phyloP scores from a whole-genome alignment of 345 rosid species.

The Sapria himalayana region DNA sequence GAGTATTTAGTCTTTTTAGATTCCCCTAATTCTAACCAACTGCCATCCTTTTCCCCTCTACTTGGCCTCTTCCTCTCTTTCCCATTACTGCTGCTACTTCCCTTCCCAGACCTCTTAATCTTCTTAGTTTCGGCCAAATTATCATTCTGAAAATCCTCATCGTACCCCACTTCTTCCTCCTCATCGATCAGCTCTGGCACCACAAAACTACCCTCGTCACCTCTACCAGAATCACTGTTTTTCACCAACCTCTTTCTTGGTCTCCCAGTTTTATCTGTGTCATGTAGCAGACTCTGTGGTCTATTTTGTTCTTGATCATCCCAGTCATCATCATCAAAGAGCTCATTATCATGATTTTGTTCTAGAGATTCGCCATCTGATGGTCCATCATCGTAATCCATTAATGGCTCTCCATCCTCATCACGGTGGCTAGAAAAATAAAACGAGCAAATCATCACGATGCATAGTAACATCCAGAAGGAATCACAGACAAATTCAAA shows the following conservation, averaged over 20 bases:
- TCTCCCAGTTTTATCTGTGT: slow-evolving; percentile 36
- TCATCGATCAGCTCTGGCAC: slow-evolving; percentile 39
- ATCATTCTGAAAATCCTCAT: too few relatives aligned
- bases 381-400: slow-evolving; percentile 65
- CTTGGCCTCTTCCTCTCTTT: slow-evolving; percentile 35
- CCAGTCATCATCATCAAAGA: slow-evolving; percentile 32
- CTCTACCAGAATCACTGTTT: slow-evolving; percentile 24
- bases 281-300: slow-evolving; percentile 46
- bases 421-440: slow-evolving; percentile 41
- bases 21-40: slow-evolving; percentile 17
- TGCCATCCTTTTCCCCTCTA: slow-evolving; percentile 22
- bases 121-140: too few relatives aligned
- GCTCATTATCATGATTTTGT: slow-evolving; percentile 22
- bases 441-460: background rate
- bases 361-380: slow-evolving; percentile 47
- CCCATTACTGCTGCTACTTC: slow-evolving; percentile 16
- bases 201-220: slow-evolving; percentile 8
- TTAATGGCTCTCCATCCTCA: slow-evolving; percentile 85
- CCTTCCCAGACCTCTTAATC: slow-evolving; percentile 12
- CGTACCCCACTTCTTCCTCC: slow-evolving; percentile 17
- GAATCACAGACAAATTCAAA: background rate
- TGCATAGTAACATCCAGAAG: too few relatives aligned
- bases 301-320: slow-evolving; percentile 25
- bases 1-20: slow-evolving; percentile 9
- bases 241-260: slow-evolving; percentile 78